Evolutionary conservation across 305 asterid species (phyloP).

Genomic region (Rubia occidens): DNA sequence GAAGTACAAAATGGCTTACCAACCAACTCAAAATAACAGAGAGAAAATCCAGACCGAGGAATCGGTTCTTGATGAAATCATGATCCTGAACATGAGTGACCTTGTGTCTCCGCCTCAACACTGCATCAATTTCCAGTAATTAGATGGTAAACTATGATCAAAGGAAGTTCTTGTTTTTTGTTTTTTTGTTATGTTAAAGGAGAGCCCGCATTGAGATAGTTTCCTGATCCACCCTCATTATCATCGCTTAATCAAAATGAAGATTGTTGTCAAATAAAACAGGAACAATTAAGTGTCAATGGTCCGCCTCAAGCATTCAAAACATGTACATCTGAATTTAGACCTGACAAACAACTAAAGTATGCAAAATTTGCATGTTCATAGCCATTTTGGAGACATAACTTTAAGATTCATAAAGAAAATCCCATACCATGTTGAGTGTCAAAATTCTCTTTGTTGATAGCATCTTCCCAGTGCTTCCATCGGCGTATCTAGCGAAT

Average conservation of each 20-base stretch:
- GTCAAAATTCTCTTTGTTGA: slow-evolving; percentile 52
- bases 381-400: neutral
- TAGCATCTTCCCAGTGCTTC: slow-evolving; percentile 86
- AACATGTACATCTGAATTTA: neutral
- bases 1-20: slow-evolving; percentile 39
- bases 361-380: neutral
- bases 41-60: slow-evolving; percentile 53
- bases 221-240: neutral
- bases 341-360: neutral
- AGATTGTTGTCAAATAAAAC: neutral
- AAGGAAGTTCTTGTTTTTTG: neutral
- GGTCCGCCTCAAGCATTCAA: neutral
- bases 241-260: neutral
- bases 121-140: slow-evolving; percentile 35
- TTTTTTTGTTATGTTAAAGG: neutral
- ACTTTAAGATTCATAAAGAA: neutral
- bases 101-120: slow-evolving; percentile 29
- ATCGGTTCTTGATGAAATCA: slow-evolving; percentile 71
- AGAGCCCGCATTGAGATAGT: neutral
- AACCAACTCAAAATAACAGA: slow-evolving; percentile 56
- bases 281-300: neutral
- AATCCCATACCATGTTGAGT: slow-evolving; percentile 41
- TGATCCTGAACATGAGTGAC: slow-evolving; percentile 67
- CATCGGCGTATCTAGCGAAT: slow-evolving; percentile 71
- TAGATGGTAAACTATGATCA: neutral